Percentiles rank a stretch among this genome's conserved stretches.
phyloP scores from a whole-genome alignment of 768 basidiomycete genomes.

The Suillus tomentosus region DNA sequence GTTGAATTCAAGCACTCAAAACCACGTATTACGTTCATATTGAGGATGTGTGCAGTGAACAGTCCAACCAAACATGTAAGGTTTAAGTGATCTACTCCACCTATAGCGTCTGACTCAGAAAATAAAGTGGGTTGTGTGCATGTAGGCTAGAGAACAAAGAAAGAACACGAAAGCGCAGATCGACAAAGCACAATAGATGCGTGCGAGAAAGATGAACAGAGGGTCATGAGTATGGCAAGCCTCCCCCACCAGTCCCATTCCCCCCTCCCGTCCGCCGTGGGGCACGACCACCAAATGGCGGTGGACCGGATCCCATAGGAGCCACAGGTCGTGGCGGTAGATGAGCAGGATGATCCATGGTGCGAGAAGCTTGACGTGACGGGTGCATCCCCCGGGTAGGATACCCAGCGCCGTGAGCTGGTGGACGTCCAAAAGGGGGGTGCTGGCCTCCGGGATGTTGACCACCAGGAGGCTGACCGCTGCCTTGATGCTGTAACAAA shows the following conservation, averaged over 20 bases:
- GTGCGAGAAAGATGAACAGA: not conserved
- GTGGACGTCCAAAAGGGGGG: conserved; percentile 9
- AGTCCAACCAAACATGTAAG: not conserved
- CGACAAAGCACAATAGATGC: conserved; percentile 10
- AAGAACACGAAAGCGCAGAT: conserved; percentile 1
- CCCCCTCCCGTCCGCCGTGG: conserved; percentile 22
- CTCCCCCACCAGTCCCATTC: conserved; percentile 20
- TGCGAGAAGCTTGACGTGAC: conserved; percentile 2
- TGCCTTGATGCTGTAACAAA: conserved; percentile 29
- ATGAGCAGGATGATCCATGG: conserved; percentile 14
- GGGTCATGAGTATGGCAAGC: conserved; percentile 33
- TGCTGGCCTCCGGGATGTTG: conserved; percentile 15
- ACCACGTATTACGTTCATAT: not conserved
- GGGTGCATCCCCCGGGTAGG: conserved; percentile 1
- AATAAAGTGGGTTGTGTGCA: not conserved
- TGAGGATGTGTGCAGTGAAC: not conserved
- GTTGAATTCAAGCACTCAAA: not conserved
- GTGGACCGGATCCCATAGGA: conserved; percentile 19
- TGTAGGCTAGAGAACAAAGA: not conserved
- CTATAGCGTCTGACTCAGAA: not conserved
- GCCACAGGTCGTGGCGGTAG: conserved; percentile 24
- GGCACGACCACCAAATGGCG: conserved; percentile 13
- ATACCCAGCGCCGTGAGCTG: conserved; percentile 4
- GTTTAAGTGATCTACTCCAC: not conserved
- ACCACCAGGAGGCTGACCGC: not conserved